These are phyloP conservation scores for Cladophialophora exuberans DNA, from an alignment of 2,329 filamentous ascomycete genomes.

Conservation along the genomic window DNA sequence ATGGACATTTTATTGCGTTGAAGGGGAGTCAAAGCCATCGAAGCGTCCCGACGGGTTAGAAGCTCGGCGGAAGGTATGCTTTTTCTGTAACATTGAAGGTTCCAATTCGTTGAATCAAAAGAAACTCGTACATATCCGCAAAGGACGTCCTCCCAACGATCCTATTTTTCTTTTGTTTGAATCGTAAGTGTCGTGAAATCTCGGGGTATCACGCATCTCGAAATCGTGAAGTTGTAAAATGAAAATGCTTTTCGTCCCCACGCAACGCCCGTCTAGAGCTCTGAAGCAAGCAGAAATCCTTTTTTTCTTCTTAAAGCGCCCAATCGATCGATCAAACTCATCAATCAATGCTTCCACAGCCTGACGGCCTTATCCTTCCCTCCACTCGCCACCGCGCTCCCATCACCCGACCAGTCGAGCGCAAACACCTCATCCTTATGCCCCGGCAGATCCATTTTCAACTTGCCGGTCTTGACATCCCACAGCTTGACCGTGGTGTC, in stretches of 20 bases:
- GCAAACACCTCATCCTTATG: constrained; percentile 94
- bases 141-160: constrained; percentile 9
- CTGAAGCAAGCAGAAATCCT: not conserved
- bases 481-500: constrained; percentile 95
- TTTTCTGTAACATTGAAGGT: constrained; percentile 27
- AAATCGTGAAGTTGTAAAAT: too few species aligned
- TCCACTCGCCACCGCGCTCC: constrained; percentile 83
- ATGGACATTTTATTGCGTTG: not conserved
- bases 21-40: not conserved
- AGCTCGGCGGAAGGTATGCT: constrained; percentile 7
- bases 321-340: too few species aligned
- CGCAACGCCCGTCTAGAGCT: too few species aligned
- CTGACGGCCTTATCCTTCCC: constrained; percentile 83
- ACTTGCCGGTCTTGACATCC: constrained; percentile 83
- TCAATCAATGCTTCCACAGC: constrained; percentile 67
- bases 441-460: constrained; percentile 81
- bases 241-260: too few species aligned
- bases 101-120: constrained; percentile 16
- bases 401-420: constrained; percentile 93
- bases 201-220: constrained; percentile 8
- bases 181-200: not conserved
- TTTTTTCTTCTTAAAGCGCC: not conserved
- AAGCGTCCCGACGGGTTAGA: not conserved
- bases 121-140: constrained; percentile 18
- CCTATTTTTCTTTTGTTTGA: not conserved